Base-by-base conservation (phyloP, 2,329 filamentous ascomycete genomes). In the Escovopsis sp. region DNA sequence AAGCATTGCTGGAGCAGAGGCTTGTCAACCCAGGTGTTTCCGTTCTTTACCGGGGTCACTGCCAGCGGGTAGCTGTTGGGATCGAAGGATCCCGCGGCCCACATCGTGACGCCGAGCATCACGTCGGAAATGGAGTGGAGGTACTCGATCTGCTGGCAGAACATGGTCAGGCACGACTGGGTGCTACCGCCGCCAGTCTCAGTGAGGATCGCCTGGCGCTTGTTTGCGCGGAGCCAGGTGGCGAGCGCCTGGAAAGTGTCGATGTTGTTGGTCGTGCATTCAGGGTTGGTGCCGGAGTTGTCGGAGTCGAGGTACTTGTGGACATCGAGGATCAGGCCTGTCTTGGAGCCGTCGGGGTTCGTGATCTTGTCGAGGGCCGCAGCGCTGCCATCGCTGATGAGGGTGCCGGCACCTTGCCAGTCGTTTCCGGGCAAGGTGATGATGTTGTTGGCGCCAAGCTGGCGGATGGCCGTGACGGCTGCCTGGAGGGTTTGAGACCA, bases 381-480 rank as follows among this genome's bases (percentile, higher is more conserved):
- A 0, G 64, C 70, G 12, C 66, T 67, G 12, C 68, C 67, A 43
- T 59, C 64, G 6, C 59, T 59, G 23, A 70, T 55, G 38, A 73
- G 61, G 10, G 58, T 57, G 23, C 56, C 62, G 1, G 69, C 69
- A 39, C 60, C 64, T 6, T 70, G 68, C 52, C 66, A 80, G 47
- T 70, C 68, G 33, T 65, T 75, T 3, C 77, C 77, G 0, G 78
- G 65, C 18, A 82, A 62, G 49, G 81, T 77, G 56, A 73, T 69
- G 23, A 49, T 80, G 72, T 26, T 60, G 59, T 1, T 68, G n/a
- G 76, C 75, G 19, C 76, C 77, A 2, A 72, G 69, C 36, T 65
- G 54, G 35, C 77, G 71, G 51, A 82, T 80, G 2, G 75, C 77
- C 1, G 69, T 75, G 3, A 82, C 77, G 12, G 65, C 74, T 12